Conservation (phyloP, 192 early-diverging fungal species). For the Coemansia sp. region DNA sequence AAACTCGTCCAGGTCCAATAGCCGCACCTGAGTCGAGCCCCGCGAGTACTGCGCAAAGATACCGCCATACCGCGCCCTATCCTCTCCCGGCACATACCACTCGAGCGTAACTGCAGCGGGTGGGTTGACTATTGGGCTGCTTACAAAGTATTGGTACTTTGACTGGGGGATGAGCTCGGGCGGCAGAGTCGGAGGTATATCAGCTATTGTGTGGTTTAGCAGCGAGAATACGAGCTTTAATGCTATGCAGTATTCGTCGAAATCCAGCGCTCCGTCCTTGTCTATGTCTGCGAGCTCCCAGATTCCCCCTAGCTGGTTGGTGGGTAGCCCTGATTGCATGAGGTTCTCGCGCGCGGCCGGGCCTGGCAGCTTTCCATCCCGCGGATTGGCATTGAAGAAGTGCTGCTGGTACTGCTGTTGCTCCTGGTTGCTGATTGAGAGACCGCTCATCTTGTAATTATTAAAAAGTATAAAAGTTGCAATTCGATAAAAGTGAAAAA, state of each 20-base stretch:
- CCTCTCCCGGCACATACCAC: conserved; percentile 44
- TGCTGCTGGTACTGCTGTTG: conserved; percentile 48
- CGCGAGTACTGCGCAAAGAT: conserved; percentile 36
- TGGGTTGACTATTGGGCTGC: not conserved
- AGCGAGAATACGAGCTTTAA: conserved; percentile 72
- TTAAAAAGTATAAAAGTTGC: too few relatives aligned
- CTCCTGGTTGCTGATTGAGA: conserved; percentile 34
- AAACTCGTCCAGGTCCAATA: conserved; percentile 50
- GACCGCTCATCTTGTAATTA: conserved; percentile 18
- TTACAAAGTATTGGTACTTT: conserved; percentile 56
- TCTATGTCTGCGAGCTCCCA: conserved; percentile 81
- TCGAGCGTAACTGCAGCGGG: conserved; percentile 29
- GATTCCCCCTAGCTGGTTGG: conserved; percentile 49
- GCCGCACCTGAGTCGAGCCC: conserved; percentile 33
- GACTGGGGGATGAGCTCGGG: conserved; percentile 63
- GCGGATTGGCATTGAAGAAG: conserved; percentile 34
- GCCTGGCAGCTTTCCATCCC: conserved; percentile 47
- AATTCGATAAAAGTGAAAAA: conserved; percentile 1
- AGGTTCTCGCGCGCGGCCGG: conserved; percentile 41
- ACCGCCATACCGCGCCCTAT: conserved; percentile 34
- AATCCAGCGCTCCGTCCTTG: conserved; percentile 76
- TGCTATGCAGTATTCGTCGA: conserved; percentile 81
- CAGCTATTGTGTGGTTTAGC: conserved; percentile 55
- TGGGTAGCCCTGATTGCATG: conserved; percentile 50
- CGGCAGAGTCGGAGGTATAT: conserved; percentile 62